phyloP scores from a whole-genome alignment of 1,284 basidiomycete genomes.

The Sanghuangporus weigelae region DNA sequence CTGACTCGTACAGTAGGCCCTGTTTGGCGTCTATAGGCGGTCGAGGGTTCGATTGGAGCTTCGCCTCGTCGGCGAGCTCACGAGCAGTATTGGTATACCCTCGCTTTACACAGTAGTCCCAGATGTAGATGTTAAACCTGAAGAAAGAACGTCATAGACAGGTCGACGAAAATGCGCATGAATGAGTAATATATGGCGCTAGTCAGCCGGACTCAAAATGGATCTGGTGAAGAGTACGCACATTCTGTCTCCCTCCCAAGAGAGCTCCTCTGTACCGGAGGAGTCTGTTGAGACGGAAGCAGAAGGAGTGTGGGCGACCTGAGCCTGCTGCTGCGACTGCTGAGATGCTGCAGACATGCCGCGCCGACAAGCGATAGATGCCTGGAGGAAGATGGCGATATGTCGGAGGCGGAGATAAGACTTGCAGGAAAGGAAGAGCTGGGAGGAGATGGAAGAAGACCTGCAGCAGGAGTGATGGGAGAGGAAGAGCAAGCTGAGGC shows the following conservation, averaged over 20 bases:
- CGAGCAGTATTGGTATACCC: conserved; percentile 65
- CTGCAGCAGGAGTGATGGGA: conserved; percentile 11
- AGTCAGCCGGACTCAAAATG: background rate
- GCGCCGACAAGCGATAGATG: background rate
- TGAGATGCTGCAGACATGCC: conserved; percentile 11
- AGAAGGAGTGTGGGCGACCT: conserved; percentile 5
- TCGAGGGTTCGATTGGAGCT: conserved; percentile 48
- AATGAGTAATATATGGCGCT: conserved; percentile 7
- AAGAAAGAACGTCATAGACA: conserved; percentile 1
- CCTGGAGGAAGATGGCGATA: background rate
- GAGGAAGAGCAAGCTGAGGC: conserved; percentile 12
- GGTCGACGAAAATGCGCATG: background rate
- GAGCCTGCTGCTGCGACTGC: conserved; percentile 3
- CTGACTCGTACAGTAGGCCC: conserved; percentile 76
- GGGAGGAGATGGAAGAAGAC: background rate
- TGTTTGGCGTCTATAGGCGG: conserved; percentile 79
- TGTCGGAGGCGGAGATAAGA: background rate
- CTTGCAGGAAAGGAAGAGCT: background rate
- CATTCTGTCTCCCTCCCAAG: conserved; percentile 56
- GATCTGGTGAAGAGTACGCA: conserved; percentile 24
- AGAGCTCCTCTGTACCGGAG: background rate
- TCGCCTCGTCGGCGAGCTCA: conserved; percentile 59
- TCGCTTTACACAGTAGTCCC: conserved; percentile 76
- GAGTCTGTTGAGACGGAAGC: background rate
- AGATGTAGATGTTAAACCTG: conserved; percentile 84